Evolutionary conservation across 164 flowering plant genomes (phyloP).

Genomic region (Chimonanthus praecox): DNA sequence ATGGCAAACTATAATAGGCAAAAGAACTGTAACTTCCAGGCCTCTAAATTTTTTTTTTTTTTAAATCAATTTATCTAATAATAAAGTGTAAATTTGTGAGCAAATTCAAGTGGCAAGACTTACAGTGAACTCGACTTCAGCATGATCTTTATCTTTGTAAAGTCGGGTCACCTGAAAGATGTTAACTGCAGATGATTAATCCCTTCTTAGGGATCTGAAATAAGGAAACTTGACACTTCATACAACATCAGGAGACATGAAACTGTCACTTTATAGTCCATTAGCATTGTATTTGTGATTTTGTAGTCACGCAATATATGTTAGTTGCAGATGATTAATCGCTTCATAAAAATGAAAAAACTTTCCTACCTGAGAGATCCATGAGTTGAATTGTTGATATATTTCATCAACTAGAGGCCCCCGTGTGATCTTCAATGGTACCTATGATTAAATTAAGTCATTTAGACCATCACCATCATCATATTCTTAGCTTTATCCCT

Average conservation of each 20-base stretch:
- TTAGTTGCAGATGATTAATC: no score
- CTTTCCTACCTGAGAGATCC: constrained; percentile 4
- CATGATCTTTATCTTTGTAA: constrained; percentile 56
- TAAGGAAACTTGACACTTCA: background rate
- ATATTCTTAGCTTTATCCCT: no score
- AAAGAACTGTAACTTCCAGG: no score
- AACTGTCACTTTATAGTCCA: background rate
- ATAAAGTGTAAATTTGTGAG: background rate
- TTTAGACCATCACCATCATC: no score
- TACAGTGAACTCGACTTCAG: constrained; percentile 50
- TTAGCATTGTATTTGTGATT: no score
- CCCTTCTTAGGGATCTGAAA: background rate
- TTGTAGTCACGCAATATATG: no score
- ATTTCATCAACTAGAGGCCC: constrained; percentile 10
- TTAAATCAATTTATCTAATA: background rate
- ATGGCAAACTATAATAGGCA: background rate
- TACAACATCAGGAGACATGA: background rate
- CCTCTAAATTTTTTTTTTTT: no score
- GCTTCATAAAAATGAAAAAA: background rate
- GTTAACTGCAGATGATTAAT: background rate
- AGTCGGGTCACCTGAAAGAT: constrained; percentile 68
- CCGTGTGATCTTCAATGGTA: constrained; percentile 26
- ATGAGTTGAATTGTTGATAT: constrained; percentile 11
- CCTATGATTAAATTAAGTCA: constrained; percentile 29
- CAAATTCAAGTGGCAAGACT: constrained; percentile 15